phyloP scores from a whole-genome alignment of 257 asterid species.

The Haberlea rhodopensis region DNA sequence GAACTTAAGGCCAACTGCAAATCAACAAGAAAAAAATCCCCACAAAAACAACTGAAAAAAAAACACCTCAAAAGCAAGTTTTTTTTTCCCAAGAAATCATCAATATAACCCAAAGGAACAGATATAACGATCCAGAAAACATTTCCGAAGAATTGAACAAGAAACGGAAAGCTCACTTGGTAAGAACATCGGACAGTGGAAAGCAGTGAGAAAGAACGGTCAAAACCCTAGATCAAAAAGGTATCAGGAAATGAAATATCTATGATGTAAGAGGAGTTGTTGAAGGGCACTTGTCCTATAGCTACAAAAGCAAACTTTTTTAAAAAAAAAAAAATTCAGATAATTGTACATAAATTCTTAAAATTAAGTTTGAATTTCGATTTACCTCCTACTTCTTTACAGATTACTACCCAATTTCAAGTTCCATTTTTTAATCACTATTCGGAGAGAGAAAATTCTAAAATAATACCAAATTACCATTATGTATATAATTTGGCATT shows the following conservation, averaged over 20 bases:
- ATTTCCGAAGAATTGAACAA: conserved; percentile 5
- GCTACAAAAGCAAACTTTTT: conserved; percentile 30
- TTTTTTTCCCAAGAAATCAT: not conserved
- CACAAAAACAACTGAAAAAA: conserved; percentile 2
- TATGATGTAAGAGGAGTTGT: conserved; percentile 34
- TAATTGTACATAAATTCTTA: conserved; percentile 2
- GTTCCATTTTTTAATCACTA: too few relatives aligned
- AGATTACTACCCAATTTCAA: too few relatives aligned
- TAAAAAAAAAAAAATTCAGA: too few relatives aligned
- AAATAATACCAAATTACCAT: too few relatives aligned
- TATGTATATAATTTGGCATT: too few relatives aligned
- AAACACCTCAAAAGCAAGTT: not conserved
- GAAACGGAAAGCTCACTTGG: conserved; percentile 22
- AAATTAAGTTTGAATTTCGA: too few relatives aligned
- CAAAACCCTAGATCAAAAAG: conserved; percentile 45
- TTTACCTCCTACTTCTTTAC: not conserved
- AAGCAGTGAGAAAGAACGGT: conserved; percentile 14
- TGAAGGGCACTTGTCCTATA: conserved; percentile 32
- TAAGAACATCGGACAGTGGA: conserved; percentile 7
- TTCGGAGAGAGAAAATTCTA: too few relatives aligned
- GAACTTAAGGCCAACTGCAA: not conserved
- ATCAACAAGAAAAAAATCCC: not conserved
- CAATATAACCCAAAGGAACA: not conserved
- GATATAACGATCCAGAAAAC: not conserved
- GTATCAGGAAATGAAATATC: conserved; percentile 19